Conservation (phyloP, 306 rosid species). For the Prosopis cineraria region DNA sequence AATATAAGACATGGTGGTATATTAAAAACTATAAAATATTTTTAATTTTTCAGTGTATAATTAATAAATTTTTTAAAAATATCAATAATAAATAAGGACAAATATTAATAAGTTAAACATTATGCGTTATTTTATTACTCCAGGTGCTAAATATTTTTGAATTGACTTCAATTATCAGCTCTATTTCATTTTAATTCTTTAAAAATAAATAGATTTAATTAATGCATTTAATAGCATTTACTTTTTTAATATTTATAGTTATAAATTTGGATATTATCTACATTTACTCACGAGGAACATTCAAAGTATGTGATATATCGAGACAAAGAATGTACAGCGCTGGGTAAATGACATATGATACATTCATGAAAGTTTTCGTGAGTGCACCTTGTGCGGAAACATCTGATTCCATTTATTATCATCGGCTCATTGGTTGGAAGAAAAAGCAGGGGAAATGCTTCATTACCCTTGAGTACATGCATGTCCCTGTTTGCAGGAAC, state of each 20-base stretch:
- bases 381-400: neutral
- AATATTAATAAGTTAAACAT: no score
- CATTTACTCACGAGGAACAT: neutral
- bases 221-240: neutral
- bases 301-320: neutral
- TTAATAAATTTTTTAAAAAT: no score
- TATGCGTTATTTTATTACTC: no score
- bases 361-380: neutral
- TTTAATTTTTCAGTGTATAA: no score
- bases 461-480: neutral
- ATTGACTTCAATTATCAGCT: no score
- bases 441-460: neutral
- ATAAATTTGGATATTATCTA: neutral
- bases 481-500: neutral
- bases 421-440: neutral
- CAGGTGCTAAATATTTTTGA: no score
- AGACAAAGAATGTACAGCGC: neutral
- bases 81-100: no score
- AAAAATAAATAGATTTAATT: no score
- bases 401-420: neutral
- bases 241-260: neutral
- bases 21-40: no score
- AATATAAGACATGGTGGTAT: no score
- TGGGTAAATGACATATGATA: neutral
- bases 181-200: no score